Evolutionary conservation across 176 grass and related monocot species (phyloP).

Genomic region (Elaeis guineensis): DNA sequence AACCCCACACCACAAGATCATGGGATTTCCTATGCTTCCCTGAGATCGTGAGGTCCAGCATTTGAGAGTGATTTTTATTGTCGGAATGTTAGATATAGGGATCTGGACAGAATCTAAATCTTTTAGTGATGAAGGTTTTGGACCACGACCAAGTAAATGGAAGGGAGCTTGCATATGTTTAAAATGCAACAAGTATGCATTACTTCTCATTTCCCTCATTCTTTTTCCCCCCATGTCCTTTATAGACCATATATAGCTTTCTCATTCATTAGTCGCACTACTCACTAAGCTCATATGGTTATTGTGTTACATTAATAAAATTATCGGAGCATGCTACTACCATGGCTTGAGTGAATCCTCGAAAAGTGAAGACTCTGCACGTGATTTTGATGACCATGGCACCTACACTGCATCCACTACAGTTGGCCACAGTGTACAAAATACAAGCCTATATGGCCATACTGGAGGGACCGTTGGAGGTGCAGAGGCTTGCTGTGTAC

Average conservation of each 20-base stretch:
- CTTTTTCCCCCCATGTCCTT: too few species aligned
- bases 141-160: constrained; percentile 29
- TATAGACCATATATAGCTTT: too few species aligned
- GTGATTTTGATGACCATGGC: constrained; percentile 20
- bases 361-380: constrained; percentile 2
- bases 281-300: too few species aligned
- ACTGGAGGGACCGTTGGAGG: constrained; percentile 12
- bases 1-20: constrained; percentile 34
- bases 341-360: background rate
- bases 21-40: constrained; percentile 49
- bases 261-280: too few species aligned
- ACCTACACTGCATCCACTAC: constrained; percentile 32
- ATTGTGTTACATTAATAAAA: constrained; percentile 10
- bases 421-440: constrained; percentile 10
- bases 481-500: constrained; percentile 28
- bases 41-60: background rate
- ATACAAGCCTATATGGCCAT: constrained; percentile 13
- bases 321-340: constrained; percentile 36
- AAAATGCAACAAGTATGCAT: constrained; percentile 33
- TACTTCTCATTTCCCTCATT: too few species aligned
- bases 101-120: constrained; percentile 33
- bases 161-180: constrained; percentile 28
- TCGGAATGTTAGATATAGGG: constrained; percentile 40
- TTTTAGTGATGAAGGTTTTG: constrained; percentile 30
- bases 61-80: constrained; percentile 32